Percentiles rank a stretch among this genome's conserved stretches.
Evolutionary conservation across 2,329 filamentous ascomycete genomes (phyloP).

Genomic region (Penicillium psychrosexuale): DNA sequence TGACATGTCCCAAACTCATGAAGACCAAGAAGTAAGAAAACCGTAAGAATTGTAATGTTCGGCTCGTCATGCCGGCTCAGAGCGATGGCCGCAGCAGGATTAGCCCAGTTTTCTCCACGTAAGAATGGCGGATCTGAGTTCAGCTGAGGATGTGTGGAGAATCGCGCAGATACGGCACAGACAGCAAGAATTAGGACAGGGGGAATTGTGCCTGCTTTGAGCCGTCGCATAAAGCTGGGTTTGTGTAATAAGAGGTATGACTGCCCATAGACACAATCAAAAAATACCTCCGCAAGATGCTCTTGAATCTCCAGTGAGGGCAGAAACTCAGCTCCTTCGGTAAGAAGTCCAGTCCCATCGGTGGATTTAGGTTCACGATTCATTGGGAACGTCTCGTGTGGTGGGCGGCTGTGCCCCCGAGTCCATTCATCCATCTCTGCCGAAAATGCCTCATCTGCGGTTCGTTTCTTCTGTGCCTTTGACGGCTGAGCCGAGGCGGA

Average conservation of each 20-base stretch:
- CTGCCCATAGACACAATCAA: slow-evolving; percentile 93
- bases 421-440: slow-evolving; percentile 80
- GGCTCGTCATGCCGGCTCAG: slow-evolving; percentile 87
- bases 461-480: slow-evolving; percentile 72
- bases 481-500: slow-evolving; percentile 57
- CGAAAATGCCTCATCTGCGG: slow-evolving; percentile 82
- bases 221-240: slow-evolving; percentile 89
- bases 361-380: slow-evolving; percentile 59
- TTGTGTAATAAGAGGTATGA: slow-evolving; percentile 94
- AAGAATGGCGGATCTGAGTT: slow-evolving; percentile 75
- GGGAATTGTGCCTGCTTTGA: slow-evolving; percentile 71
- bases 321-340: slow-evolving; percentile 77
- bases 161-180: slow-evolving; percentile 91
- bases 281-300: slow-evolving; percentile 90
- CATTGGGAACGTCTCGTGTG: slow-evolving; percentile 51
- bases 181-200: slow-evolving; percentile 91
- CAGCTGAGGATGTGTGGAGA: slow-evolving; percentile 82
- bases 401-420: slow-evolving; percentile 53
- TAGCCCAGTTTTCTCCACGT: slow-evolving; percentile 87
- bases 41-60: slow-evolving; percentile 92
- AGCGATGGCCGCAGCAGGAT: slow-evolving; percentile 80
- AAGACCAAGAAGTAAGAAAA: slow-evolving; percentile 79
- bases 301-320: slow-evolving; percentile 86
- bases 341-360: slow-evolving; percentile 73
- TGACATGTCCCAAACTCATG: slow-evolving; percentile 98